phyloP scores from a whole-genome alignment of 345 rosid genomes.

The Heritiera fomes region DNA sequence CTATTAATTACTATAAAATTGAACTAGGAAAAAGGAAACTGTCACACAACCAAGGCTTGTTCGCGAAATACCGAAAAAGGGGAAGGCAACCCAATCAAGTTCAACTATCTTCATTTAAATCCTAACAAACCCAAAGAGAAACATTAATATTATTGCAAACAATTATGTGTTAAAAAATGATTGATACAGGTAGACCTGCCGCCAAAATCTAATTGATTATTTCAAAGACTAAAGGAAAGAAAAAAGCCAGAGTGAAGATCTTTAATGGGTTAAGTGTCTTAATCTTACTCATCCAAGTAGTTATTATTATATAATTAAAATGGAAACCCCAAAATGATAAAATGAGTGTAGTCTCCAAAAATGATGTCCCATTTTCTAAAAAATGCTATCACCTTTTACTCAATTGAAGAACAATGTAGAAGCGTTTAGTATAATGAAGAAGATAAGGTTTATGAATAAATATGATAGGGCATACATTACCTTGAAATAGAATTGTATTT shows the following conservation, averaged over 20 bases:
- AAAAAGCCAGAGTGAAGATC: not conserved
- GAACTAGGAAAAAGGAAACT: not conserved
- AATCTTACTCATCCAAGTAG: not conserved
- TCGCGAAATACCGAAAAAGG: not conserved
- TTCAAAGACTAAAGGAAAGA: not conserved
- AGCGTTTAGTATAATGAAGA: not conserved
- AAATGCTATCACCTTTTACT: not conserved
- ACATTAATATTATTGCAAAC: not conserved
- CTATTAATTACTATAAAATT: not conserved
- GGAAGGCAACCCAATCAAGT: not conserved
- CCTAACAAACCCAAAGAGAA: constrained; percentile 4
- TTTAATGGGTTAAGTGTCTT: not conserved
- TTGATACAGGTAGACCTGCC: constrained; percentile 16
- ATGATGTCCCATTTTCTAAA: not conserved
- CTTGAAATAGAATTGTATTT: too few relatives aligned
- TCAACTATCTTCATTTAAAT: not conserved
- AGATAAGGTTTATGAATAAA: not conserved
- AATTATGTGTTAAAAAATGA: not conserved
- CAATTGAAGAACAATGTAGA: constrained; percentile 3
- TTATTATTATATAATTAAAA: not conserved
- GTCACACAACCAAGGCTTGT: not conserved
- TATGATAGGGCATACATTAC: not conserved
- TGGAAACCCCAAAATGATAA: not conserved
- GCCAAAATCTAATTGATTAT: constrained; percentile 6
- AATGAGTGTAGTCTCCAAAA: constrained; percentile 2